Conservation (phyloP, 768 basidiomycete genomes). For the Filobasidium floriforme region DNA sequence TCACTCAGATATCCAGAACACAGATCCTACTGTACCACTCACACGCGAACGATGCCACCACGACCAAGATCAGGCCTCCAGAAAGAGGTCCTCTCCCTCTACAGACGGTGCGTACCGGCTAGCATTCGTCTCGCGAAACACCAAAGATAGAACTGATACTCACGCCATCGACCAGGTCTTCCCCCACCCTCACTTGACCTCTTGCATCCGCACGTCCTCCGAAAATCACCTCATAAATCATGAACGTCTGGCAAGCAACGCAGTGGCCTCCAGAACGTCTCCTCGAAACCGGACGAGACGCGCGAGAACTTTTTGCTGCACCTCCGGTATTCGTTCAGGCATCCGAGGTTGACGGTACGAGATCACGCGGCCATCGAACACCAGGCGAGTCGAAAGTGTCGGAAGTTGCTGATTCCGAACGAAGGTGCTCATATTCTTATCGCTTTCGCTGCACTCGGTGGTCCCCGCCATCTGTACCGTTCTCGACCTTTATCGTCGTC, state of each 20-base stretch:
- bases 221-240: not conserved
- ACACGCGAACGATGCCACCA: too few species aligned
- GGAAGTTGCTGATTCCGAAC: too few species aligned
- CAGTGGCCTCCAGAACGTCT: conserved; percentile 34
- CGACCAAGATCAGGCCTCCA: conserved; percentile 39
- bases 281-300: conserved; percentile 28
- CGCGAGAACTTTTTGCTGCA: conserved; percentile 39
- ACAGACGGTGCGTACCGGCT: conserved; percentile 32
- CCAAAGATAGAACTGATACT: not conserved
- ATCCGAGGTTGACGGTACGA: conserved; percentile 32
- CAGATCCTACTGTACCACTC: too few species aligned
- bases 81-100: conserved; percentile 42
- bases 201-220: not conserved
- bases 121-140: not conserved
- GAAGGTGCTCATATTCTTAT: too few species aligned
- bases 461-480: too few species aligned
- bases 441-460: too few species aligned
- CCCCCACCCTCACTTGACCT: not conserved
- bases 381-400: conserved; percentile 31
- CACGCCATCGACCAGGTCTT: not conserved
- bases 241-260: conserved; percentile 7
- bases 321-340: conserved; percentile 38
- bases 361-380: conserved; percentile 44
- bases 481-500: not conserved
- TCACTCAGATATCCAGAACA: too few species aligned